phyloP scores from a whole-genome alignment of 139 green algal genomes.

The Chlamydomonas sphaeroides region DNA sequence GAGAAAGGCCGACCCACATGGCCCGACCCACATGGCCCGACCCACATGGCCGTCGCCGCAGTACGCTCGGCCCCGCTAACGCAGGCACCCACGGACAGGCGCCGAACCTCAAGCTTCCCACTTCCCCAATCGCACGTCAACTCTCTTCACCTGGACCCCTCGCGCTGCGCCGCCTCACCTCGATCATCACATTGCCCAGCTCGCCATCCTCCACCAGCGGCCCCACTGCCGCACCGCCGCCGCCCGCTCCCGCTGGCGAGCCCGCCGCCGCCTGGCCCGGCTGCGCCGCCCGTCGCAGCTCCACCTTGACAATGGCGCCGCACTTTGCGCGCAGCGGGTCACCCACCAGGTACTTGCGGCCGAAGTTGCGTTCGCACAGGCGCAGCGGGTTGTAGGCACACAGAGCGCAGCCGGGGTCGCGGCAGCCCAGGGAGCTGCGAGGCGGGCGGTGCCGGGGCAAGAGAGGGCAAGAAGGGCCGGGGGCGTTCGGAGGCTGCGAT shows the following conservation, averaged over 20 bases:
- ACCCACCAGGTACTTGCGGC: slow-evolving; percentile 83
- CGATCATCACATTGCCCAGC: slow-evolving; percentile 16
- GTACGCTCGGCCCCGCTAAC: too few relatives aligned
- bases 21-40: too few relatives aligned
- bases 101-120: too few relatives aligned
- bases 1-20: too few relatives aligned
- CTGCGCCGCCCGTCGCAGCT: slow-evolving; percentile 50
- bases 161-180: background rate
- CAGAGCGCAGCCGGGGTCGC: slow-evolving; percentile 77
- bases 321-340: slow-evolving; percentile 83
- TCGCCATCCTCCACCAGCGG: slow-evolving; percentile 16
- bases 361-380: slow-evolving; percentile 82
- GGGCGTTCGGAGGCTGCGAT: too few relatives aligned
- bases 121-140: too few relatives aligned
- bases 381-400: slow-evolving; percentile 83
- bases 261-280: background rate
- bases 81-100: too few relatives aligned
- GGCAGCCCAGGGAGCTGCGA: slow-evolving; percentile 78
- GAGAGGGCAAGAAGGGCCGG: background rate
- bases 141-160: too few relatives aligned
- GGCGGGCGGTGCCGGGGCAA: background rate
- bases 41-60: too few relatives aligned
- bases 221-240: background rate
- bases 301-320: slow-evolving; percentile 74
- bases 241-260: background rate